These are phyloP conservation scores for Aspergillus tanneri DNA, from an alignment of 2,329 filamentous ascomycete genomes.

Conservation along the genomic window DNA sequence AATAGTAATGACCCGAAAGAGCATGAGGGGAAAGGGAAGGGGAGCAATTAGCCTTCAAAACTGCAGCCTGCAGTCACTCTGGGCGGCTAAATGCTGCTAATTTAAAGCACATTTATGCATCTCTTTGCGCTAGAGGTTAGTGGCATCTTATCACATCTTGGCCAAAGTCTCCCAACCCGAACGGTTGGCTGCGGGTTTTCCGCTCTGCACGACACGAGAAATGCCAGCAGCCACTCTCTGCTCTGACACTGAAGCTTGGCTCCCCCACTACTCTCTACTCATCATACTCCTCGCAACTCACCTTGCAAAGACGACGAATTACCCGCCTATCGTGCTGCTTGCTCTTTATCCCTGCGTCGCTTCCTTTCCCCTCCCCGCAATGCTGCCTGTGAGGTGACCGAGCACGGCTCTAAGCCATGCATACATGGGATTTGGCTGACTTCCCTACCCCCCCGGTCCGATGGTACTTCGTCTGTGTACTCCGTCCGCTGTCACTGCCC, in stretches of 20 bases:
- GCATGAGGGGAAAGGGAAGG: constrained; percentile 5
- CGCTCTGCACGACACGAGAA: constrained; percentile 21
- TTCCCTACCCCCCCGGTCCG: background rate
- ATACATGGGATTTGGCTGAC: background rate
- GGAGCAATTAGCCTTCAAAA: background rate
- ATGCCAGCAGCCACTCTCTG: constrained; percentile 18
- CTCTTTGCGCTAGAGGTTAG: constrained; percentile 2
- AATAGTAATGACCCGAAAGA: background rate
- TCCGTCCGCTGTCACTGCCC: background rate
- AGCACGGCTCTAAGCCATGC: background rate
- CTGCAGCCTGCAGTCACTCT: constrained; percentile 11
- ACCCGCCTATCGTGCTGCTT: no score
- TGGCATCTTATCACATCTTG: constrained; percentile 16
- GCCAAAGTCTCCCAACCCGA: constrained; percentile 9
- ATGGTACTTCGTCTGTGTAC: background rate
- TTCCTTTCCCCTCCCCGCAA: background rate
- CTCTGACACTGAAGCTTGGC: constrained; percentile 24
- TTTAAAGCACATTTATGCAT: constrained; percentile 8
- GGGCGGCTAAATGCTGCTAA: constrained; percentile 16
- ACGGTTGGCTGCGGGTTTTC: constrained; percentile 25
- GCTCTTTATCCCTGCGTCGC: background rate
- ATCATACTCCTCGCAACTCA: constrained; percentile 15
- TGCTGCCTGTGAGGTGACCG: background rate
- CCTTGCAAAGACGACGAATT: no score
- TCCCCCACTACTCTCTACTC: no score